Percentiles rank a stretch among this genome's conserved stretches.
Evolutionary conservation across 768 basidiomycete genomes (phyloP).

Genomic region (Hygrophoropsis aurantiaca): DNA sequence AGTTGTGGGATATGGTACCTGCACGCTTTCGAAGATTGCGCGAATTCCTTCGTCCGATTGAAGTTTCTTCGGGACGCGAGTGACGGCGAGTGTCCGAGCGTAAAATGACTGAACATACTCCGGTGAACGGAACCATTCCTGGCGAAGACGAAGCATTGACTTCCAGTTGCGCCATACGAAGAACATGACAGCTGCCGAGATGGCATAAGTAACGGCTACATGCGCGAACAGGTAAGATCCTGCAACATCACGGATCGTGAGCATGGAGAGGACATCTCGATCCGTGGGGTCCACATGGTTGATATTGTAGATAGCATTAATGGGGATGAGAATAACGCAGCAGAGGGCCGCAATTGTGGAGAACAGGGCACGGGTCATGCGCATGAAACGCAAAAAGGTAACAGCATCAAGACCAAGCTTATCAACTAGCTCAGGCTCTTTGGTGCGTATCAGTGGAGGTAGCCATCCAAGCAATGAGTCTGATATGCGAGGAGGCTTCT

Average conservation of each 20-base stretch:
- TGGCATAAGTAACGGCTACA: constrained; percentile 78
- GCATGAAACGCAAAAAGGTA: constrained; percentile 86
- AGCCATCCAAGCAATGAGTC: constrained; percentile 89
- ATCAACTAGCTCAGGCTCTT: constrained; percentile 86
- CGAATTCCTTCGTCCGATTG: constrained; percentile 86
- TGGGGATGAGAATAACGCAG: constrained; percentile 77
- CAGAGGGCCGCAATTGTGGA: constrained; percentile 57
- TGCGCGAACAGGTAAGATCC: constrained; percentile 80
- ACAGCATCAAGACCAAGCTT: constrained; percentile 93
- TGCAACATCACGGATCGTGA: constrained; percentile 83
- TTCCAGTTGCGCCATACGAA: constrained; percentile 77
- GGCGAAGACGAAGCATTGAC: constrained; percentile 75
- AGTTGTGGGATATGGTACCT: constrained; percentile 88
- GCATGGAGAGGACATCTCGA: constrained; percentile 69
- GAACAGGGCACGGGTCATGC: constrained; percentile 80
- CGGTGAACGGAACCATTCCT: constrained; percentile 86
- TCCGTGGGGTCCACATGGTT: constrained; percentile 48
- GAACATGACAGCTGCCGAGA: constrained; percentile 71
- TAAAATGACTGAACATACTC: constrained; percentile 91
- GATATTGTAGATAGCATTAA: constrained; percentile 86
- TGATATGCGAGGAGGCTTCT: constrained; percentile 77
- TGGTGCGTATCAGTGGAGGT: constrained; percentile 76
- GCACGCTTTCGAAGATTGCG: constrained; percentile 68
- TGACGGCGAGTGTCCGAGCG: constrained; percentile 86
- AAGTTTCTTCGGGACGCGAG: constrained; percentile 72